phyloP scores from a whole-genome alignment of 2,329 filamentous ascomycete genomes.

The Dendrostoma leiphaemia region DNA sequence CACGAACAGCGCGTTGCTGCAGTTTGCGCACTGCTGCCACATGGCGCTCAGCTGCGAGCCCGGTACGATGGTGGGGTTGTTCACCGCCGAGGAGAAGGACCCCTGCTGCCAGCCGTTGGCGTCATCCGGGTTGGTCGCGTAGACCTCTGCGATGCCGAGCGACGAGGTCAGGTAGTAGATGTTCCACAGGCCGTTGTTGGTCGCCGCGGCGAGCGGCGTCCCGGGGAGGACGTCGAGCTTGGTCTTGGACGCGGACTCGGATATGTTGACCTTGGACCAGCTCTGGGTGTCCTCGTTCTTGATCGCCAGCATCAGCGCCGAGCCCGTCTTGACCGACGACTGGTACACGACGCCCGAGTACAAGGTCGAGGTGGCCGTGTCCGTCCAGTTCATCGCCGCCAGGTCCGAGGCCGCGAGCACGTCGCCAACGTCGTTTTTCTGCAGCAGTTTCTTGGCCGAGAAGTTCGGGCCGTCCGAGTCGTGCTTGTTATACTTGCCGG shows the following conservation, averaged over 20 bases:
- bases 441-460: not conserved
- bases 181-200: slow-evolving; percentile 16
- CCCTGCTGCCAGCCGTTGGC: slow-evolving; percentile 11
- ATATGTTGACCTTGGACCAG: slow-evolving; percentile 12
- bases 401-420: slow-evolving; percentile 8
- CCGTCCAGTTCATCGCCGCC: slow-evolving; percentile 15
- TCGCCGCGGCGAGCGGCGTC: slow-evolving; percentile 15
- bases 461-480: not conserved
- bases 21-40: slow-evolving; percentile 19
- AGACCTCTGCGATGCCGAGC: slow-evolving; percentile 15
- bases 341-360: slow-evolving; percentile 16
- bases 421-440: not conserved
- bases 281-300: not conserved
- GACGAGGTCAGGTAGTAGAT: slow-evolving; percentile 16
- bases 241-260: not conserved
- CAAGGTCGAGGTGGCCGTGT: not conserved
- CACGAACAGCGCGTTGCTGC: slow-evolving; percentile 17
- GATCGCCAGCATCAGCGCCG: slow-evolving; percentile 8
- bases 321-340: slow-evolving; percentile 1
- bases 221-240: slow-evolving; percentile 15
- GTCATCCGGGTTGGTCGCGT: slow-evolving; percentile 2
- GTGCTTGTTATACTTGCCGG: not conserved
- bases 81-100: slow-evolving; percentile 2
- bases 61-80: not conserved
- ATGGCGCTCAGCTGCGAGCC: slow-evolving; percentile 14